These are phyloP conservation scores for Citrus sp. DNA, from an alignment of 345 rosid genomes.

Conservation along the genomic window DNA sequence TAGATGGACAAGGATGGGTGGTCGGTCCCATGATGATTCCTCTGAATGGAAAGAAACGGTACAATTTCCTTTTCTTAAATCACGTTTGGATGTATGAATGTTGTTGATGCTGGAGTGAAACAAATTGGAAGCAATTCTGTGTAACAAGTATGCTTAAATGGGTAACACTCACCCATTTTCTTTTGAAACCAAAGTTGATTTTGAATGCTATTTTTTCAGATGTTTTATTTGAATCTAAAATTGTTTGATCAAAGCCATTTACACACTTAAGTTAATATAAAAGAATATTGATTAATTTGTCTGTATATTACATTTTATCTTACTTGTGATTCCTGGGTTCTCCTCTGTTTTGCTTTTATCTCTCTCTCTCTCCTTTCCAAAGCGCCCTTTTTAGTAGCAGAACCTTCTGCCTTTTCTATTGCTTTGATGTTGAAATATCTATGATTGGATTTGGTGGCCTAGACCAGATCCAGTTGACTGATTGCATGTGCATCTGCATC, in stretches of 20 bases:
- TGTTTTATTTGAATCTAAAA: too few relatives aligned
- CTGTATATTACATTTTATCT: too few relatives aligned
- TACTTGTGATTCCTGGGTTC: not conserved
- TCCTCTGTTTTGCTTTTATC: not conserved
- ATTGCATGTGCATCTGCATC: not conserved
- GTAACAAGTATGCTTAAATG: not conserved
- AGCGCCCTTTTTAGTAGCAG: not conserved
- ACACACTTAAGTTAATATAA: too few relatives aligned
- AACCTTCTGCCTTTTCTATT: not conserved
- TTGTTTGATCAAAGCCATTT: too few relatives aligned
- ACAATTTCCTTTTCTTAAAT: conserved; percentile 20
- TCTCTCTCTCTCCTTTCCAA: not conserved
- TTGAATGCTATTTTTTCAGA: too few relatives aligned
- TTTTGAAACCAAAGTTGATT: too few relatives aligned
- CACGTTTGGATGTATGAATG: conserved; percentile 8
- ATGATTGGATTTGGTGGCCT: not conserved
- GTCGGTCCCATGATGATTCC: conserved; percentile 67
- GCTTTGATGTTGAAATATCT: not conserved
- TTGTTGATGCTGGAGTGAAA: conserved; percentile 10
- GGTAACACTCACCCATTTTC: too few relatives aligned
- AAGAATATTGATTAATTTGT: too few relatives aligned
- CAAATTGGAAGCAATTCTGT: not conserved
- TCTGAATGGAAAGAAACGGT: conserved; percentile 98
- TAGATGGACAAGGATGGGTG: conserved; percentile 98
- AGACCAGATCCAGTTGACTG: not conserved